These are phyloP conservation scores for Pulveroboletus sp. DNA, from an alignment of 768 basidiomycete species.

Conservation along the genomic window DNA sequence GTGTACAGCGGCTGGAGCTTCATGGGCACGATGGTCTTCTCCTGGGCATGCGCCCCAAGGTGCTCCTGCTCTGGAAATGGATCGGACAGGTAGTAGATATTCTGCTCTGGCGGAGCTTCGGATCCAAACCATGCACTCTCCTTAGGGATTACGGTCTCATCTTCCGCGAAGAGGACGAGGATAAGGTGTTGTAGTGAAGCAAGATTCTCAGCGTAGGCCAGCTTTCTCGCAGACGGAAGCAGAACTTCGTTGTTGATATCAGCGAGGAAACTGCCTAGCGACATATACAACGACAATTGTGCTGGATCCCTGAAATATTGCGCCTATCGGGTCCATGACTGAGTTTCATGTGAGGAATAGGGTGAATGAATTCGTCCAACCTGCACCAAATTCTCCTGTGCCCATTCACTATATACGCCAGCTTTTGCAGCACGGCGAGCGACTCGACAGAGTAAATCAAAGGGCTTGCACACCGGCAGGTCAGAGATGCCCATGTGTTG, in stretches of 20 bases:
- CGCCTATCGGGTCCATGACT: constrained; percentile 43
- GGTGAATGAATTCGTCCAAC: constrained; percentile 31
- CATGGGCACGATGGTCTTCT: constrained; percentile 60
- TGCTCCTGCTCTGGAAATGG: constrained; percentile 10
- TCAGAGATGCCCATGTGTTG: constrained; percentile 86
- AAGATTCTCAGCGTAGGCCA: constrained; percentile 57
- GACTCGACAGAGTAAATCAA: constrained; percentile 65
- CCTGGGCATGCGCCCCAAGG: constrained; percentile 6
- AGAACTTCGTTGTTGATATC: constrained; percentile 71
- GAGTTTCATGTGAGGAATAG: neutral
- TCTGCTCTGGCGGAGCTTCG: constrained; percentile 42
- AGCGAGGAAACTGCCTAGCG: constrained; percentile 61
- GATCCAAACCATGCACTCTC: constrained; percentile 87
- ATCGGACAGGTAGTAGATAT: constrained; percentile 5
- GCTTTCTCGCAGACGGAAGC: constrained; percentile 46
- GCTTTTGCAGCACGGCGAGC: constrained; percentile 56
- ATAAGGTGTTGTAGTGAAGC: constrained; percentile 61
- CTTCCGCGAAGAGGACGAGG: constrained; percentile 67
- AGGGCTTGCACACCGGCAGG: constrained; percentile 57
- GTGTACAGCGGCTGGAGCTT: constrained; percentile 63
- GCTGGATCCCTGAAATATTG: constrained; percentile 81
- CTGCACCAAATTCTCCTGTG: constrained; percentile 70
- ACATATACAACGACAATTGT: constrained; percentile 54
- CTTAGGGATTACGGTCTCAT: constrained; percentile 77
- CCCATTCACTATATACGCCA: constrained; percentile 72